Percentiles rank a stretch among this genome's conserved stretches.
Conservation (phyloP, 495 filamentous ascomycete species). For the Parmelia sp. region DNA sequence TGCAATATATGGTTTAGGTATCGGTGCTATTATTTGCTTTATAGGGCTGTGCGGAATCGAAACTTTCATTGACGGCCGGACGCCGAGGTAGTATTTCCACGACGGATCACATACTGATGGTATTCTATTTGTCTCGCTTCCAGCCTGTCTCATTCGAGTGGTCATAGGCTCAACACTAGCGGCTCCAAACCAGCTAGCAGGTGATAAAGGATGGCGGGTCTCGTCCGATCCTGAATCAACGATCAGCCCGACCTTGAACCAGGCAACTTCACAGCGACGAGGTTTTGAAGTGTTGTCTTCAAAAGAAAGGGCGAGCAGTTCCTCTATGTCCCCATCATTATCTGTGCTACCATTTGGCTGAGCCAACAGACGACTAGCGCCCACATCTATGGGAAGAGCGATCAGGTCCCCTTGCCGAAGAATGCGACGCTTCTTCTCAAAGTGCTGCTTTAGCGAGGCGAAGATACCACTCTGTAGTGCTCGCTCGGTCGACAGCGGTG, state of each 20-base stretch:
- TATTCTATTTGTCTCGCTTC: slow-evolving; percentile 69
- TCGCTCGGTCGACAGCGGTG: slow-evolving; percentile 77
- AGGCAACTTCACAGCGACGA: slow-evolving; percentile 56
- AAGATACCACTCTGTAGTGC: slow-evolving; percentile 77
- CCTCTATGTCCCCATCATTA: slow-evolving; percentile 21
- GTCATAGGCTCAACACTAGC: slow-evolving; percentile 73
- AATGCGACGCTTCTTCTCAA: slow-evolving; percentile 69
- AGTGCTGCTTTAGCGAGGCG: slow-evolving; percentile 76
- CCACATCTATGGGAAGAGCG: slow-evolving; percentile 70
- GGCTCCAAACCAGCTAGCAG: slow-evolving; percentile 71
- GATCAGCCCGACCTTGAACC: slow-evolving; percentile 81
- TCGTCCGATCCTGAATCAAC: slow-evolving; percentile 49
- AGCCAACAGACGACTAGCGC: slow-evolving; percentile 19
- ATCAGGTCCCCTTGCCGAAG: slow-evolving; percentile 82
- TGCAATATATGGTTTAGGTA: slow-evolving; percentile 49
- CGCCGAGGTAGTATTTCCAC: slow-evolving; percentile 82
- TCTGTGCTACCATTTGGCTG: slow-evolving; percentile 16
- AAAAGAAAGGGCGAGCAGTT: slow-evolving; percentile 16
- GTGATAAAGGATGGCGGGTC: slow-evolving; percentile 41
- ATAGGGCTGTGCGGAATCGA: slow-evolving; percentile 16
- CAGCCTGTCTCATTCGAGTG: slow-evolving; percentile 82
- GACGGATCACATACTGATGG: slow-evolving; percentile 65
- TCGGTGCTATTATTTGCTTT: slow-evolving; percentile 22
- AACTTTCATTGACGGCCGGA: slow-evolving; percentile 51
- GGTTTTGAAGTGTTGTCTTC: neutral